Evolutionary conservation across 225 moss, liverwort and hornwort genomes (phyloP).

Genomic region (Pseudisothecium myosuroides): DNA sequence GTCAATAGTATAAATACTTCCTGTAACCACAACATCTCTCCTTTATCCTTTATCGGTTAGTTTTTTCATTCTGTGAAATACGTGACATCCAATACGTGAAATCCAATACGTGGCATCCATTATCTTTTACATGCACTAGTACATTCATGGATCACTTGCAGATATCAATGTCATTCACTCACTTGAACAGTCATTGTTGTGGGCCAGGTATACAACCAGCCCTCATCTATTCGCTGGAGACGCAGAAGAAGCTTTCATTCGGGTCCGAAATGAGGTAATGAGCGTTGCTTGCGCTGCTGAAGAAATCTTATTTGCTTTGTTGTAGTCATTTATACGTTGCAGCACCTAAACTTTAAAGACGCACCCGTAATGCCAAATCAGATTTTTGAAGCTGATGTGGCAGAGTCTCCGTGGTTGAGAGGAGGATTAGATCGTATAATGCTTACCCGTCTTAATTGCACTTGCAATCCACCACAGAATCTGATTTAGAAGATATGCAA

Average conservation of each 20-base stretch:
- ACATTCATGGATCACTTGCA: background rate
- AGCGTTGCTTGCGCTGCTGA: background rate
- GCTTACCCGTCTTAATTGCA: background rate
- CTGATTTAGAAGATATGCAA: background rate
- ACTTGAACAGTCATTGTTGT: background rate
- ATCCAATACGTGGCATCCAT: background rate
- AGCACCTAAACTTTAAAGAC: background rate
- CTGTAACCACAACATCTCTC: background rate
- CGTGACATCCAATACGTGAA: background rate
- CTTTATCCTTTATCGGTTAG: background rate
- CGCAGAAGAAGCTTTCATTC: conserved; percentile 63
- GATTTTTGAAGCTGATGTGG: background rate
- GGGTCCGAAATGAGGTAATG: conserved; percentile 65
- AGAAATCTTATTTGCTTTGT: background rate
- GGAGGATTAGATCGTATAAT: background rate
- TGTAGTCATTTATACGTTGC: background rate
- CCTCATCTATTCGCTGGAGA: conserved; percentile 75
- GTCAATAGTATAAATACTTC: background rate
- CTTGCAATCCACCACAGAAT: background rate
- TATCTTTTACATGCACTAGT: background rate
- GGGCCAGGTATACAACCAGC: conserved; percentile 80
- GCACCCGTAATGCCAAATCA: background rate
- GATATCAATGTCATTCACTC: background rate
- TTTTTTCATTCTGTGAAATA: background rate
- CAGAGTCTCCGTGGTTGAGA: background rate